Evolutionary conservation across 768 basidiomycete species (phyloP), one percentile per base, ranked within the genome.

Genomic region (Pisolithus microcarpus): DNA sequence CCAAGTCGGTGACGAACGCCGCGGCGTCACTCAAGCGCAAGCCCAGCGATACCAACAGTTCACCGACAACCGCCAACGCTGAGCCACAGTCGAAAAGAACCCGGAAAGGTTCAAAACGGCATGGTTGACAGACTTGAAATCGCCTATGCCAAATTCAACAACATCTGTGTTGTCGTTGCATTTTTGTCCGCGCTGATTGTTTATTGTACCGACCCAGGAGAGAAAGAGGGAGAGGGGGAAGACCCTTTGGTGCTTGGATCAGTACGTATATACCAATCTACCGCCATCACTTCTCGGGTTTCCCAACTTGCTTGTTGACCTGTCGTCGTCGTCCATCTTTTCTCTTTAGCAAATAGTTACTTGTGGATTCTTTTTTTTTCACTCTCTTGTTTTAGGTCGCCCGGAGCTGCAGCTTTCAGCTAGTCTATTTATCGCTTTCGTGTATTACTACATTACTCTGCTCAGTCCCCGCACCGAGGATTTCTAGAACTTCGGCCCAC

Each of bases 21-120:
- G 68, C 78, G 44, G 68, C 78, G 44, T 68, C 77, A 24, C 66
- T 81, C 61, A 84, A 84, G 65, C 73, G 82, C 59, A 83, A 82
- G 52, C 71, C 57, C 52, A 64, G 59, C 54, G 69, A 73, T 52
- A 65, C 68, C 53, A 65, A 75, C 18, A 37, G 30, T n/a, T 81
- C 83, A 23, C 80, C 84, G 40, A 76, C 77, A 34, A 72, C 74
- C 47, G 65, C 70, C 52, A 71, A 70, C 48, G 70, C 64, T 56
- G 74, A 78, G 47, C 73, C 75, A 54, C 77, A 73, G 37, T 65
- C 74, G 36, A 57, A 71, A 56, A 86, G 82, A 70, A 60, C 74
- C 34, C 77, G 85, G 52, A 83, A 81, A 71, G 8, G 28, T 46
- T 72, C 72, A 58, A 65, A 72, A 73, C 59, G 76, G 80, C 65